A percentile compares a stretch with the other conserved stretches of the same genome.
phyloP scores from a whole-genome alignment of 2,329 filamentous ascomycete species.

The Dryadomyces sulphureus region DNA sequence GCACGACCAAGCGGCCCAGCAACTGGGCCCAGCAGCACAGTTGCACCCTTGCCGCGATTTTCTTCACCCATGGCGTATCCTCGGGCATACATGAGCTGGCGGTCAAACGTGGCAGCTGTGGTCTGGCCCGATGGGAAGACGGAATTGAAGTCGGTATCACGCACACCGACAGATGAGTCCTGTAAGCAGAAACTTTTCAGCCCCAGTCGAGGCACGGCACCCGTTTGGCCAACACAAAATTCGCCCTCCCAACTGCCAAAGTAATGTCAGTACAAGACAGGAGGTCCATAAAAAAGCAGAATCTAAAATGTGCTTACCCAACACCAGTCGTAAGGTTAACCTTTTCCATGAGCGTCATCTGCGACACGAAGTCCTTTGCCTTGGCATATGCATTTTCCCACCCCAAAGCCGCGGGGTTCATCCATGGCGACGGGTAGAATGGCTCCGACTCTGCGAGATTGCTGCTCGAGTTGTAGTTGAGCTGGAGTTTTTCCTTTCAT shows the following conservation, averaged over 20 bases:
- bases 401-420: constrained; percentile 51
- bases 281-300: neutral
- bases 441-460: constrained; percentile 33
- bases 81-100: constrained; percentile 52
- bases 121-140: constrained; percentile 70
- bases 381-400: constrained; percentile 66
- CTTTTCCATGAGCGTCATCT: constrained; percentile 74
- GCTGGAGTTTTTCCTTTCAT: neutral
- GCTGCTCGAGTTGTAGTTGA: neutral
- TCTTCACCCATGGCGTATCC: constrained; percentile 60
- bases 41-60: constrained; percentile 57
- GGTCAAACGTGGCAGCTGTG: constrained; percentile 71
- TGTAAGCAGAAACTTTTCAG: constrained; percentile 70
- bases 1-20: constrained; percentile 56
- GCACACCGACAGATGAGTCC: constrained; percentile 69
- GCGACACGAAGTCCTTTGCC: constrained; percentile 65
- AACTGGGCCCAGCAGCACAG: constrained; percentile 59
- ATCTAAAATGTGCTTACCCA: constrained; percentile 39
- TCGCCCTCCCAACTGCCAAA: constrained; percentile 46
- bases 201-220: constrained; percentile 54
- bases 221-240: constrained; percentile 63
- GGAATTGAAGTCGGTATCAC: constrained; percentile 63
- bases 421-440: constrained; percentile 79
- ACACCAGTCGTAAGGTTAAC: constrained; percentile 89
- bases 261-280: neutral